Evolutionary conservation across 306 rosid genomes (phyloP).

Genomic region (Comarum palustre): DNA sequence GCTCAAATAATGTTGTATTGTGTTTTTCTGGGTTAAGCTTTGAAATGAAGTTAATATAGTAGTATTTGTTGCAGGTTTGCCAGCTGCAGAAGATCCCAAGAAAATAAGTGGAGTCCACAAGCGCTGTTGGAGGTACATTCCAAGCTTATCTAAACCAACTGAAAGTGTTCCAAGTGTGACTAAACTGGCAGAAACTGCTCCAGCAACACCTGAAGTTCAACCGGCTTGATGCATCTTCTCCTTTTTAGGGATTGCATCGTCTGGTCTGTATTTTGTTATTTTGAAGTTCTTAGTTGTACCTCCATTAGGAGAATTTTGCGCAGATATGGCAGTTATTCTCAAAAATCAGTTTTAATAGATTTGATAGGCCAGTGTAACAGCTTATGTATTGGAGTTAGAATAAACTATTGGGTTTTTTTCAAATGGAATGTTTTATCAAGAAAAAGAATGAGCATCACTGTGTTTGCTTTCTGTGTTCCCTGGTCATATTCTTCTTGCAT

Average conservation of each 20-base stretch:
- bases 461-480: slow-evolving; percentile 1
- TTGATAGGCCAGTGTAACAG: slow-evolving; percentile 25
- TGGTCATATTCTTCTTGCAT: background rate
- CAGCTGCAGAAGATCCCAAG: slow-evolving; percentile 64
- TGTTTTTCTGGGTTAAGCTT: background rate
- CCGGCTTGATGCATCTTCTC: slow-evolving; percentile 40
- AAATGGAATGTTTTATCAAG: slow-evolving; percentile 23
- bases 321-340: slow-evolving; percentile 15
- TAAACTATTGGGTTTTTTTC: background rate
- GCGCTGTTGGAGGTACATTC: slow-evolving; percentile 91
- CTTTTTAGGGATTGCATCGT: slow-evolving; percentile 13
- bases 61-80: slow-evolving; percentile 60
- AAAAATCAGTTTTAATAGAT: slow-evolving; percentile 22
- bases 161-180: slow-evolving; percentile 37
- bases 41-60: slow-evolving; percentile 12
- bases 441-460: slow-evolving; percentile 23
- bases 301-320: slow-evolving; percentile 22
- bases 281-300: slow-evolving; percentile 12
- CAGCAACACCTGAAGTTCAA: slow-evolving; percentile 49
- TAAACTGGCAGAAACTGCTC: slow-evolving; percentile 40
- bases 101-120: slow-evolving; percentile 96
- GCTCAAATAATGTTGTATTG: slow-evolving; percentile 6
- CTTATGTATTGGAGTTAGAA: slow-evolving; percentile 20
- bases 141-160: slow-evolving; percentile 34
- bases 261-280: slow-evolving; percentile 9